Evolutionary conservation across 495 filamentous ascomycete species (phyloP).

Genomic region (Apiosordaria backusii): DNA sequence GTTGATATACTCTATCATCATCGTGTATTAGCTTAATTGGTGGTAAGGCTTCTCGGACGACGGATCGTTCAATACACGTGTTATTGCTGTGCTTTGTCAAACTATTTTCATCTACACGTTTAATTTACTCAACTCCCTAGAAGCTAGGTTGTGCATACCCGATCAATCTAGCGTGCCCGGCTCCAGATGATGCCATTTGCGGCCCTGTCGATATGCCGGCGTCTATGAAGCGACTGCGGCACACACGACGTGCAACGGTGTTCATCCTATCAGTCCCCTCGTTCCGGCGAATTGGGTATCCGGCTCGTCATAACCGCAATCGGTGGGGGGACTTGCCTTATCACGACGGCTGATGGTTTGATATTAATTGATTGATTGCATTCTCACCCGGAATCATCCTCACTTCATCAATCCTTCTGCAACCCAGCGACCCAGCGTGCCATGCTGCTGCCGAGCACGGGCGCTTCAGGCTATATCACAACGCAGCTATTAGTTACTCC

Average conservation of each 20-base stretch:
- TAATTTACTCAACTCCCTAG: not conserved
- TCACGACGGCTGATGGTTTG: constrained; percentile 23
- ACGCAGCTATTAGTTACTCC: constrained; percentile 17
- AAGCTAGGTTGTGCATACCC: not conserved
- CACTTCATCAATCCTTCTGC: constrained; percentile 17
- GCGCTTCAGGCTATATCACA: constrained; percentile 26
- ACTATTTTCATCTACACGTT: constrained; percentile 5
- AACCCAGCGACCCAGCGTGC: constrained; percentile 9
- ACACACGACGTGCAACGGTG: constrained; percentile 15
- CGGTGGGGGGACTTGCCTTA: constrained; percentile 26
- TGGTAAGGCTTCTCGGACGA: not conserved
- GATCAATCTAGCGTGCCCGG: not conserved
- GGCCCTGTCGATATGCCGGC: constrained; percentile 18
- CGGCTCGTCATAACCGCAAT: not conserved
- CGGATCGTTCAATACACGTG: not conserved
- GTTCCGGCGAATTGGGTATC: constrained; percentile 17
- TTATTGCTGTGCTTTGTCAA: not conserved
- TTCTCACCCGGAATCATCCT: constrained; percentile 27
- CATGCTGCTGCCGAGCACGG: constrained; percentile 12
- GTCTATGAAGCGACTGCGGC: constrained; percentile 7
- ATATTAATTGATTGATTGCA: constrained; percentile 33
- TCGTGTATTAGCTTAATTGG: constrained; percentile 20
- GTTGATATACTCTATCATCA: constrained; percentile 19
- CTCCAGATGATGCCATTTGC: constrained; percentile 4
- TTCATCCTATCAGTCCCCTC: constrained; percentile 24